These are phyloP conservation scores for Dorcoceras hygrometricum DNA, from an alignment of 257 asterid species.

Conservation along the genomic window DNA sequence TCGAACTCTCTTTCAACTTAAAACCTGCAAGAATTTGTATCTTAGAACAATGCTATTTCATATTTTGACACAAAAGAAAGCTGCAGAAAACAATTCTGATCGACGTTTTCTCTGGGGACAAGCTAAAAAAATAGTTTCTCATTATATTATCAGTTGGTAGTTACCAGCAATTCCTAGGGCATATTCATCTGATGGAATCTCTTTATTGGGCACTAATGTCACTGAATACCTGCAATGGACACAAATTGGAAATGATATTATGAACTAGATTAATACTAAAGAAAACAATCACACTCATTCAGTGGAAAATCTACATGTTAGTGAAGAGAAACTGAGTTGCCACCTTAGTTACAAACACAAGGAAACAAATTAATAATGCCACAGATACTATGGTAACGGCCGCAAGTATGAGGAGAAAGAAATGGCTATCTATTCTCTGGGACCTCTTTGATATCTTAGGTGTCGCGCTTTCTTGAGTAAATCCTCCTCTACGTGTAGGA, in stretches of 20 bases:
- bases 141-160: background rate
- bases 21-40: conserved; percentile 48
- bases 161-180: conserved; percentile 85
- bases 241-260: conserved; percentile 2
- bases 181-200: conserved; percentile 72
- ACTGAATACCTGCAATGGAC: conserved; percentile 68
- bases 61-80: conserved; percentile 18
- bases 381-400: background rate
- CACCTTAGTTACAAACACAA: conserved; percentile 5
- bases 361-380: background rate
- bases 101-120: conserved; percentile 1
- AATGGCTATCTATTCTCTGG: conserved; percentile 3
- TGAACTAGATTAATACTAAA: background rate
- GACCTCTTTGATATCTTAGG: background rate
- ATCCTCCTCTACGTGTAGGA: background rate
- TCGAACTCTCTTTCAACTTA: conserved; percentile 82
- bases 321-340: background rate
- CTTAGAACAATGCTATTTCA: conserved; percentile 19
- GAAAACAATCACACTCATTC: background rate
- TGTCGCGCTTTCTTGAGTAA: background rate
- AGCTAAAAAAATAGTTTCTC: background rate
- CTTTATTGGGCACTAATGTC: conserved; percentile 56
- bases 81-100: background rate
- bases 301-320: background rate
- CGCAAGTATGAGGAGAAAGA: background rate